Evolutionary conservation across 805 yeast genomes (phyloP).

Genomic region (Dipodascus albidus): DNA sequence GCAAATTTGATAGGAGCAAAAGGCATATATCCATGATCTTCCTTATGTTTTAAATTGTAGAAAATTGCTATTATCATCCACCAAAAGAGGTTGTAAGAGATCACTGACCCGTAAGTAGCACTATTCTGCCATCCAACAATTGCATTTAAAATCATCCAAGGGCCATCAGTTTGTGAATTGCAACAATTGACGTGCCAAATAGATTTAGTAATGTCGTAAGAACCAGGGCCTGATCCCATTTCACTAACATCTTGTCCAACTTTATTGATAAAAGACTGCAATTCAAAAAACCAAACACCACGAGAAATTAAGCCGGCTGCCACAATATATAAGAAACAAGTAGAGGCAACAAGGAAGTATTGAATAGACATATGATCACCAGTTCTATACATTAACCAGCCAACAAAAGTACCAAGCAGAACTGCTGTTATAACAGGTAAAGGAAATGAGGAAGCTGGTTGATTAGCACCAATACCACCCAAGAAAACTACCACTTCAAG

Average conservation of each 20-base stretch:
- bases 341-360: constrained; percentile 59
- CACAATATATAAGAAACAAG: constrained; percentile 71
- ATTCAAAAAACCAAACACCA: constrained; percentile 84
- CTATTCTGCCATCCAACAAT: constrained; percentile 89
- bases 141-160: constrained; percentile 86
- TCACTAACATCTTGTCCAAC: constrained; percentile 86
- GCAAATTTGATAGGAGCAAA: neutral
- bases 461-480: constrained; percentile 77
- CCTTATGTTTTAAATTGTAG: constrained; percentile 33
- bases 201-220: constrained; percentile 66
- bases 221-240: constrained; percentile 87
- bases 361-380: constrained; percentile 70
- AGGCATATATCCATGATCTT: constrained; percentile 47
- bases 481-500: constrained; percentile 84
- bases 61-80: constrained; percentile 33
- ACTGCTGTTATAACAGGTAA: constrained; percentile 51
- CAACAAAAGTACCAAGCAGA: constrained; percentile 48
- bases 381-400: constrained; percentile 58
- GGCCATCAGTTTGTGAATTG: constrained; percentile 83
- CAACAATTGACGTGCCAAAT: constrained; percentile 96
- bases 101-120: constrained; percentile 82
- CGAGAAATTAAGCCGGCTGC: constrained; percentile 80
- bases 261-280: constrained; percentile 58
- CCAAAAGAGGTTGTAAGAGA: constrained; percentile 69
- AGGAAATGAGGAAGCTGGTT: constrained; percentile 54